These are phyloP conservation scores for Komagataella ulmi DNA, from an alignment of 805 yeast genomes.

Conservation along the genomic window DNA sequence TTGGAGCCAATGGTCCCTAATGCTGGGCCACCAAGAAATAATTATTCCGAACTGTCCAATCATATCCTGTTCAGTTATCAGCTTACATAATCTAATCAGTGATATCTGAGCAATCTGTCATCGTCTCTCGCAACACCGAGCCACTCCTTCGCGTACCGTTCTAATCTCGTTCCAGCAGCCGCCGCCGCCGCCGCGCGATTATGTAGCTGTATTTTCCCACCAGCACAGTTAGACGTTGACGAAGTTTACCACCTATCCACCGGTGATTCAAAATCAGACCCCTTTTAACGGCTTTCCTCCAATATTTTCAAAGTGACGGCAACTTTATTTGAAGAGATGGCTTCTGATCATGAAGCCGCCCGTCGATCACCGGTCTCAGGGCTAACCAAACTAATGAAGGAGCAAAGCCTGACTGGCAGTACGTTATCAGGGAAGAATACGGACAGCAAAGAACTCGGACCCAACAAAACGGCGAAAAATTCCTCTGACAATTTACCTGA, in stretches of 20 bases:
- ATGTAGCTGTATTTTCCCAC: background rate
- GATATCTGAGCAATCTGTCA: background rate
- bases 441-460: background rate
- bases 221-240: background rate
- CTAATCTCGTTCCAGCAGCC: background rate
- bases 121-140: background rate
- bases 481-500: background rate
- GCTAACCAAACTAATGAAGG: slow-evolving; percentile 20
- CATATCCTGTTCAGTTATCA: background rate
- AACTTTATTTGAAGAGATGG: background rate
- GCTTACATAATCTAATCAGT: background rate
- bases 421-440: slow-evolving; percentile 8
- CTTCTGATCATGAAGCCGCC: background rate
- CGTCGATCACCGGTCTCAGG: slow-evolving; percentile 12
- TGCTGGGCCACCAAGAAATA: background rate
- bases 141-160: background rate
- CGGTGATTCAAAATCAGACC: background rate
- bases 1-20: background rate
- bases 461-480: background rate
- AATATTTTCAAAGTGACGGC: background rate
- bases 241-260: background rate
- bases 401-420: slow-evolving; percentile 9
- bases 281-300: background rate
- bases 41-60: background rate
- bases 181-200: background rate